Evolutionary conservation across 352 stramenopile genomes (phyloP).

Genomic region (Plasmopara viticola): DNA sequence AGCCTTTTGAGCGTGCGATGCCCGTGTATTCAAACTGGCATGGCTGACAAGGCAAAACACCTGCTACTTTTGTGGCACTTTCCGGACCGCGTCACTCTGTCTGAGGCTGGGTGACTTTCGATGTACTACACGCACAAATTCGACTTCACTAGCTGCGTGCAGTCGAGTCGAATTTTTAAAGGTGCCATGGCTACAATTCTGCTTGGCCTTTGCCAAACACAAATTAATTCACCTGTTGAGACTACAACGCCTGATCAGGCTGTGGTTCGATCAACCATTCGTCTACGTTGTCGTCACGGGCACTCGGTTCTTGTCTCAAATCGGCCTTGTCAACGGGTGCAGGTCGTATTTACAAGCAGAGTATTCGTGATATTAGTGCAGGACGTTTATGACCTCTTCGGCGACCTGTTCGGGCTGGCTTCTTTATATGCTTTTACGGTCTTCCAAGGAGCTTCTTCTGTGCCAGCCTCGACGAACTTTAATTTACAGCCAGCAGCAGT

Average conservation of each 20-base stretch:
- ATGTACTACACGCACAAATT: not conserved
- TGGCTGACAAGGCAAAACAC: no score
- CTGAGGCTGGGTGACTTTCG: no score
- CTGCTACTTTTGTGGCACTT: no score
- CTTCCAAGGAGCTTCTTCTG: not conserved
- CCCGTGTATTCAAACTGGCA: no score
- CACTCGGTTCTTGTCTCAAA: not conserved
- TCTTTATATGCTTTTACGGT: not conserved
- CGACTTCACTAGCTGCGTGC: conserved; percentile 1
- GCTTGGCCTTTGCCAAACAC: conserved; percentile 1
- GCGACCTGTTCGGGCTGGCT: conserved; percentile 1
- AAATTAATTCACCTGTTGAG: not conserved
- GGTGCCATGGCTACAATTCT: conserved; percentile 1
- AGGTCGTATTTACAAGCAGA: not conserved
- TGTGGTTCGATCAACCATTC: not conserved
- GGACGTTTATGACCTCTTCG: conserved; percentile 1
- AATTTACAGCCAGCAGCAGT: conserved; percentile 1
- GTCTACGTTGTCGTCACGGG: conserved; percentile 5
- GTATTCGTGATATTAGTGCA: not conserved
- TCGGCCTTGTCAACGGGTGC: not conserved
- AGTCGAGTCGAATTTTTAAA: conserved; percentile 1
- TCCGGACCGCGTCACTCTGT: no score
- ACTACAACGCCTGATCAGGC: no score
- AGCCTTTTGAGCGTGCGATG: no score
- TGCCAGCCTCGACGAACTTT: conserved; percentile 1